Evolutionary conservation across 129 eudicot species (phyloP).

Genomic region (Artemisia annua): DNA sequence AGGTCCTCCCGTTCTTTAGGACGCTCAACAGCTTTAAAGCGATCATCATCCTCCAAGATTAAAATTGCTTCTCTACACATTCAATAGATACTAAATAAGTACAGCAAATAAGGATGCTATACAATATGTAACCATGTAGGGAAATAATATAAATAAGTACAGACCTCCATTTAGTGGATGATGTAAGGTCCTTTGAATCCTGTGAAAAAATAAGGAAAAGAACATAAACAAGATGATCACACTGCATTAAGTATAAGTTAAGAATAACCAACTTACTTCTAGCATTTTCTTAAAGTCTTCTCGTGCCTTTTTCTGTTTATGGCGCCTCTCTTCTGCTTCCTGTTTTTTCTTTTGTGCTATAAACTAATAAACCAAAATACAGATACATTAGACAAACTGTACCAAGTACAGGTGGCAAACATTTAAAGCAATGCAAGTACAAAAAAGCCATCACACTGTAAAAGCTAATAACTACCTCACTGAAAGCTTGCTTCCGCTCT

Average conservation of each 20-base stretch:
- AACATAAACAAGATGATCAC: neutral
- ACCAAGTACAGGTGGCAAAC: constrained; percentile 13
- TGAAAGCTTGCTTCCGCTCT: constrained; percentile 86
- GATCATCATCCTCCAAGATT: constrained; percentile 84
- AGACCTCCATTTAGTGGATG: constrained; percentile 86
- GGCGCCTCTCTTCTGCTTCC: constrained; percentile 88
- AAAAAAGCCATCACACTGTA: too few species aligned
- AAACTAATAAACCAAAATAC: constrained; percentile 47
- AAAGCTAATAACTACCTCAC: constrained; percentile 51
- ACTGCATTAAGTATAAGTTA: constrained; percentile 1
- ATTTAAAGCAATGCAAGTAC: neutral
- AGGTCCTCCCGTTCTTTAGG: constrained; percentile 84
- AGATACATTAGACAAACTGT: constrained; percentile 17
- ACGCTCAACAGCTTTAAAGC: constrained; percentile 85
- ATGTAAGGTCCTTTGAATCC: constrained; percentile 77
- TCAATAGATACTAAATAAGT: constrained; percentile 22
- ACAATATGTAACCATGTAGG: neutral
- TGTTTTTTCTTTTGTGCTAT: constrained; percentile 71
- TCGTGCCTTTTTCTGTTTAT: constrained; percentile 69
- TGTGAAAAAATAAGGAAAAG: constrained; percentile 32
- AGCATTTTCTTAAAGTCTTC: constrained; percentile 84
- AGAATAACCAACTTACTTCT: constrained; percentile 44
- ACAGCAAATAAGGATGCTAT: neutral
- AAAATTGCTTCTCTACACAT: constrained; percentile 60
- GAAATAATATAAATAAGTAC: constrained; percentile 3